Base-by-base conservation (phyloP, 805 yeast species). In the Hanseniaspora singularis region DNA sequence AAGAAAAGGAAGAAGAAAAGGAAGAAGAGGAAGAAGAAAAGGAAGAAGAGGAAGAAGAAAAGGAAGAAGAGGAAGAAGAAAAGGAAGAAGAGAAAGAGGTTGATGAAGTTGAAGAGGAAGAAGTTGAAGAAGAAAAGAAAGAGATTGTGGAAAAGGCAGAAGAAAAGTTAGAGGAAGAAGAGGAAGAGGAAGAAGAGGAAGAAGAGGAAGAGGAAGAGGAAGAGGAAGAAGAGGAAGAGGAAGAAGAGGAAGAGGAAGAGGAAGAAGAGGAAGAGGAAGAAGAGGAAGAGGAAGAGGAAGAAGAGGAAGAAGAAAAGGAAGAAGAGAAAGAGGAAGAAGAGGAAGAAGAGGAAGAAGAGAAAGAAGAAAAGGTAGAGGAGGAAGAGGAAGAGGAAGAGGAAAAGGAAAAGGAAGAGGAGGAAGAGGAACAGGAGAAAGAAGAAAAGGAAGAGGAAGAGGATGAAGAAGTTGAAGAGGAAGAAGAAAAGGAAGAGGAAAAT, bases 311-410 rank as follows among this genome's bases (percentile, higher is more conserved):
- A 7, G 22, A 31, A 11, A 34, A 10, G 4, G 31, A 31, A 16
- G 49, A 36, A 22, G 26, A 19, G 12, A 40, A 16, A n/a, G 44
- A 44, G 20, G 46, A 38, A 4, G 48, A 46, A 38, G 14, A 39
- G 6, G 37, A 19, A 9, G 51, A 40, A 33, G 40, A 38, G 14
- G 7, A 15, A 23, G 50, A 46, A n/a, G 53, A 51, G 18, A 54
- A 50, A n/a, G 51, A 50, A 22, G 50, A 45, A 18, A 48, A 20
- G 39, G 20, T 15, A 14, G 18, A 19, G 26, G 49, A 46, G 20
- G 51, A 41, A 24, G 40, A 33, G 37, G 41, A 24, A 18, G 32
- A 31, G 23, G 50, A 30, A 33, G 51, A 33, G n/a, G 39, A 32
- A 11, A 50, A 48, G 6, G 49, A 43, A 18, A n/a, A 30, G 19